A percentile compares a stretch with the other conserved stretches of the same genome.
Evolutionary conservation across 2,329 filamentous ascomycete species (phyloP).

Genomic region (Sarocladium strictum): DNA sequence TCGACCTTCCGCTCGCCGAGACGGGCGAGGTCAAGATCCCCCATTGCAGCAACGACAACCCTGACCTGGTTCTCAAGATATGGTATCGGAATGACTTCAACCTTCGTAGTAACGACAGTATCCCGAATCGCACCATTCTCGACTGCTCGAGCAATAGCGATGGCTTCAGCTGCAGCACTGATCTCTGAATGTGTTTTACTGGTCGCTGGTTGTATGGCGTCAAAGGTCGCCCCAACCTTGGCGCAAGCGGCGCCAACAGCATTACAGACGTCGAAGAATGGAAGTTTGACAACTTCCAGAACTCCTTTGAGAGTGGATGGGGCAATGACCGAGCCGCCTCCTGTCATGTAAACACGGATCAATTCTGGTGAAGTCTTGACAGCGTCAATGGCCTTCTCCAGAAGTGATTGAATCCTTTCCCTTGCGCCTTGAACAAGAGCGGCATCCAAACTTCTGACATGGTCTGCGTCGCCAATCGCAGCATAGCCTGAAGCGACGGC

Average conservation of each 20-base stretch:
- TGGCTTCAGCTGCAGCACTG: slow-evolving; percentile 32
- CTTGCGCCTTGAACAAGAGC: slow-evolving; percentile 17
- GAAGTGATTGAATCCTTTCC: slow-evolving; percentile 34
- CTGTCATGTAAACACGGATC: slow-evolving; percentile 48
- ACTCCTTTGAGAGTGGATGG: slow-evolving; percentile 43
- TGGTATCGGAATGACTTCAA: slow-evolving; percentile 30
- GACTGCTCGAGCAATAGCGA: slow-evolving; percentile 24
- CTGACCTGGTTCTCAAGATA: neutral
- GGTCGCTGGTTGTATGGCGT: slow-evolving; percentile 42
- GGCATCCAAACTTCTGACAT: slow-evolving; percentile 21
- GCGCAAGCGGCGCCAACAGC: slow-evolving; percentile 56
- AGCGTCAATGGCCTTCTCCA: slow-evolving; percentile 47
- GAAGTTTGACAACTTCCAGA: slow-evolving; percentile 42
- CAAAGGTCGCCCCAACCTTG: slow-evolving; percentile 46
- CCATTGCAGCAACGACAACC: neutral
- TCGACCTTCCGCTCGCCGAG: neutral
- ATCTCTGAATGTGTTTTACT: slow-evolving; percentile 30
- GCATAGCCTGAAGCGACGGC: slow-evolving; percentile 31
- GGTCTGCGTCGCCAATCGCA: slow-evolving; percentile 22
- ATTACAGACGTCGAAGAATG: slow-evolving; percentile 50
- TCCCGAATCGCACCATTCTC: slow-evolving; percentile 23
- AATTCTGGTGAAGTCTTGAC: slow-evolving; percentile 51
- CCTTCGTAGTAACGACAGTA: slow-evolving; percentile 36
- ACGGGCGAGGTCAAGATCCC: neutral
- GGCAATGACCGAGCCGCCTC: slow-evolving; percentile 49